These are phyloP conservation scores for Naganishia friedmannii DNA, from an alignment of 768 basidiomycete genomes.

Conservation along the genomic window DNA sequence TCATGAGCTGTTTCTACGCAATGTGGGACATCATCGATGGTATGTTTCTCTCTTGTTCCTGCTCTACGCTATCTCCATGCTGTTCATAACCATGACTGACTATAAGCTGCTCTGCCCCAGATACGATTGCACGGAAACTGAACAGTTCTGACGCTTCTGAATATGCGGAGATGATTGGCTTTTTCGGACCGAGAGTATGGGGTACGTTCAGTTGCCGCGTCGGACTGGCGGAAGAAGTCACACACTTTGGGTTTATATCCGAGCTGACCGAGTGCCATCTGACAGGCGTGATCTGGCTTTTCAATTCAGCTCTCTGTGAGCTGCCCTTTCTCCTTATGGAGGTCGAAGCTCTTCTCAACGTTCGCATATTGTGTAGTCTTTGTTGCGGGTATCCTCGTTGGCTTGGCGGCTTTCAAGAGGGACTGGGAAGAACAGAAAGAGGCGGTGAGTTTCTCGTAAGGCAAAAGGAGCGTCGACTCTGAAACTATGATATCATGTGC, in stretches of 20 bases:
- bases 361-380: slow-evolving; percentile 39
- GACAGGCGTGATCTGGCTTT: slow-evolving; percentile 49
- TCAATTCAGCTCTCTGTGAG: slow-evolving; percentile 34
- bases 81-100: neutral
- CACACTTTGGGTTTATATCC: neutral
- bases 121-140: slow-evolving; percentile 51
- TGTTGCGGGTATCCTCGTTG: slow-evolving; percentile 46
- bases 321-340: neutral
- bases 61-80: neutral
- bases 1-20: slow-evolving; percentile 52
- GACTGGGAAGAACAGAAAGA: slow-evolving; percentile 41
- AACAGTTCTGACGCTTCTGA: slow-evolving; percentile 51
- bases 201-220: slow-evolving; percentile 38
- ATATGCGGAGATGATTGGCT: slow-evolving; percentile 50
- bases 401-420: slow-evolving; percentile 49
- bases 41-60: slow-evolving; percentile 27
- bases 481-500: neutral
- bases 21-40: slow-evolving; percentile 53
- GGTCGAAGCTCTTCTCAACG: neutral
- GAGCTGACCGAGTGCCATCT: neutral
- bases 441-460: neutral
- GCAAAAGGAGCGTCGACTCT: neutral
- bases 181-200: slow-evolving; percentile 50
- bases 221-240: no score
- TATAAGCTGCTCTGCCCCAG: slow-evolving; percentile 28